Conservation (phyloP, 2,329 filamentous ascomycete genomes). For the Arthrobotrys conoides region DNA sequence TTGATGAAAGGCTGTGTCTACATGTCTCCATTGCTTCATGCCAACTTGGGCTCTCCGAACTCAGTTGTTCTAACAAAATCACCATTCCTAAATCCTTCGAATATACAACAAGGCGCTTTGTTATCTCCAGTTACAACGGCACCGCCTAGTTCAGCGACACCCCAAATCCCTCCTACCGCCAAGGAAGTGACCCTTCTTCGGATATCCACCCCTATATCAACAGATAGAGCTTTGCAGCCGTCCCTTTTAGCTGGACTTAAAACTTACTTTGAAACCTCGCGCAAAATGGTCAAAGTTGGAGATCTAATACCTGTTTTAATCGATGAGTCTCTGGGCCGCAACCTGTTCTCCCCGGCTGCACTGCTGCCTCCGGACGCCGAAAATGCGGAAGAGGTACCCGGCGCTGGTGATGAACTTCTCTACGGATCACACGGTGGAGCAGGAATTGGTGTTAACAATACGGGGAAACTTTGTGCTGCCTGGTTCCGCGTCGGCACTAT, state of each 20-base stretch:
- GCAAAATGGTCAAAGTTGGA: slow-evolving; percentile 85
- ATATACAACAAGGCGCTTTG: slow-evolving; percentile 55
- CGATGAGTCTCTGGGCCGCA: slow-evolving; percentile 85
- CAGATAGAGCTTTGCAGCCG: slow-evolving; percentile 86
- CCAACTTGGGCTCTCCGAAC: slow-evolving; percentile 77
- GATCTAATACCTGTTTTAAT: slow-evolving; percentile 91
- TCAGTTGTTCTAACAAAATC: slow-evolving; percentile 57
- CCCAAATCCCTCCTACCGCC: slow-evolving; percentile 72
- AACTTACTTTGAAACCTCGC: slow-evolving; percentile 85
- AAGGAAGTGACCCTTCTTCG: slow-evolving; percentile 90
- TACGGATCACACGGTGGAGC: slow-evolving; percentile 66
- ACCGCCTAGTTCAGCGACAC: slow-evolving; percentile 72
- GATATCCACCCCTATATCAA: slow-evolving; percentile 88
- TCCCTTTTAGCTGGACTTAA: slow-evolving; percentile 89
- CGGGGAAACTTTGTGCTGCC: slow-evolving; percentile 74
- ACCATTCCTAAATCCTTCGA: slow-evolving; percentile 52
- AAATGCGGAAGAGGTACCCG: slow-evolving; percentile 69
- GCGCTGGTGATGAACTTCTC: slow-evolving; percentile 78
- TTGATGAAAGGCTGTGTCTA: slow-evolving; percentile 71
- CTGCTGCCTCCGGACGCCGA: slow-evolving; percentile 48
- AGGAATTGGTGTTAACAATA: slow-evolving; percentile 69
- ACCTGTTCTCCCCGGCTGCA: slow-evolving; percentile 79
- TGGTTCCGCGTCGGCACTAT: slow-evolving; percentile 95
- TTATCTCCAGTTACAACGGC: slow-evolving; percentile 66
- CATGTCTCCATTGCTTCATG: slow-evolving; percentile 86